Evolutionary conservation across 768 basidiomycete species (phyloP), one percentile per base, ranked within the genome.

Genomic region (Tricholoma flavovirens): DNA sequence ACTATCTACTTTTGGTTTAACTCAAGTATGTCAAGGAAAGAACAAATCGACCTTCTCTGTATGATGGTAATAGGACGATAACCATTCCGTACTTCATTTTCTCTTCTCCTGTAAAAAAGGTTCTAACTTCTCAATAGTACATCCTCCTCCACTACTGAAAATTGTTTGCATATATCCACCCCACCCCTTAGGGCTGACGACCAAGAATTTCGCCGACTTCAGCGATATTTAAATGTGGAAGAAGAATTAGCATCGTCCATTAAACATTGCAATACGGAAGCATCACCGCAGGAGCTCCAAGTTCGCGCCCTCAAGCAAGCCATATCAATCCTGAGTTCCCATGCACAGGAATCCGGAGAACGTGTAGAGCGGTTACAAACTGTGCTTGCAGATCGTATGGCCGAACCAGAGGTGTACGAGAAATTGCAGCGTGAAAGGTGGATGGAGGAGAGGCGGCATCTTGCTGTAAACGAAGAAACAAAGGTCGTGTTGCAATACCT

Each of bases 401-500:
- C 69, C 5, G 75, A 79, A 7, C 76, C 76, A 0, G 62, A 57
- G 5, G 59, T 60, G 15, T 77, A 73, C 56, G 65, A 68, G 55
- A 57, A 72, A 8, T 66, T 79, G 38, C 75, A 80, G 56, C 73
- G 71, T 1, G 73, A 80, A 49, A 74, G 78, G 29, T 82, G 80
- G 81, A 69, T 75, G 67, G 76, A 78, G 57, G 82, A 83, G 60
- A 73, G 73, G 58, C 69, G 75, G 55, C 72, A 73, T 53, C 53
- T 59, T 29, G 71, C 66, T 19, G 70, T 72, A 17, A 68, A 72
- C 54, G 61, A 72, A 49, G 70, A 81, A 54, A 65, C 71, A 26
- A 68, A 73, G 59, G 57, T 54, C 22, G 56, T 79, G 55, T 67
- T 66, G 54, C 68, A 71, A 57, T 73, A 75, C 35, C 62, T 80